A percentile compares a stretch with the other conserved stretches of the same genome.
Evolutionary conservation across 805 yeast species (phyloP).

Genomic region (Metschnikowia sp.): DNA sequence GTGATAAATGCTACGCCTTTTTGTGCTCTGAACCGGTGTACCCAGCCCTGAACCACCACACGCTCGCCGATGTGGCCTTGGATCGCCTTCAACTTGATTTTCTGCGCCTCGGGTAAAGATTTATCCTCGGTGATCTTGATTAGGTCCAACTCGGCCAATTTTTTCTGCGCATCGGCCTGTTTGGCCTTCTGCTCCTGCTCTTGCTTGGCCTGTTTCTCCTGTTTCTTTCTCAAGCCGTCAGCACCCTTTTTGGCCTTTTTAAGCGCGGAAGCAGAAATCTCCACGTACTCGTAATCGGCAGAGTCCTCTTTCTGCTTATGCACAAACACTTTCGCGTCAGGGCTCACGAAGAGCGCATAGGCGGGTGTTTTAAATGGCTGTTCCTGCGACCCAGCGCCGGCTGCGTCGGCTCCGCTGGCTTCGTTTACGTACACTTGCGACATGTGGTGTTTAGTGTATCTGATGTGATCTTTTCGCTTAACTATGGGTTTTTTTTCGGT

Average conservation of each 20-base stretch:
- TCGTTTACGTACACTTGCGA: slow-evolving; percentile 68
- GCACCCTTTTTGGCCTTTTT: slow-evolving; percentile 97
- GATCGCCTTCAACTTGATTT: slow-evolving; percentile 59
- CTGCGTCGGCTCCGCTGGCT: slow-evolving; percentile 60
- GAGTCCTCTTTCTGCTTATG: slow-evolving; percentile 58
- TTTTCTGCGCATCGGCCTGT: slow-evolving; percentile 59
- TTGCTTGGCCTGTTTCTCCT: slow-evolving; percentile 59
- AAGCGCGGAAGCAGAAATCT: slow-evolving; percentile 84
- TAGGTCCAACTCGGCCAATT: slow-evolving; percentile 70
- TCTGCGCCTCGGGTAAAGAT: slow-evolving; percentile 65
- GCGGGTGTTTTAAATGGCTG: slow-evolving; percentile 82
- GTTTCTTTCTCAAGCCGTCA: slow-evolving; percentile 83
- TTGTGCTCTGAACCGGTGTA: slow-evolving; percentile 89
- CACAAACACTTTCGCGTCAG: slow-evolving; percentile 56
- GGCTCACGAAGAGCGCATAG: slow-evolving; percentile 58
- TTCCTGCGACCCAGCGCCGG: slow-evolving; percentile 61
- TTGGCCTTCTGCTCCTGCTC: slow-evolving; percentile 60
- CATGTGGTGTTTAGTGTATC: slow-evolving; percentile 19
- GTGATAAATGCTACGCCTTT: slow-evolving; percentile 90
- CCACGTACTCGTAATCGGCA: slow-evolving; percentile 53
- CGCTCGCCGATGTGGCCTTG: slow-evolving; percentile 60
- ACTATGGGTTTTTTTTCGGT: neutral
- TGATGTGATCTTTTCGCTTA: neutral
- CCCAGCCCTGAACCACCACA: slow-evolving; percentile 87
- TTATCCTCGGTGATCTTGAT: slow-evolving; percentile 73